These are phyloP conservation scores for Suhomyces taliae DNA, from an alignment of 1,139 yeast species.

Conservation along the genomic window DNA sequence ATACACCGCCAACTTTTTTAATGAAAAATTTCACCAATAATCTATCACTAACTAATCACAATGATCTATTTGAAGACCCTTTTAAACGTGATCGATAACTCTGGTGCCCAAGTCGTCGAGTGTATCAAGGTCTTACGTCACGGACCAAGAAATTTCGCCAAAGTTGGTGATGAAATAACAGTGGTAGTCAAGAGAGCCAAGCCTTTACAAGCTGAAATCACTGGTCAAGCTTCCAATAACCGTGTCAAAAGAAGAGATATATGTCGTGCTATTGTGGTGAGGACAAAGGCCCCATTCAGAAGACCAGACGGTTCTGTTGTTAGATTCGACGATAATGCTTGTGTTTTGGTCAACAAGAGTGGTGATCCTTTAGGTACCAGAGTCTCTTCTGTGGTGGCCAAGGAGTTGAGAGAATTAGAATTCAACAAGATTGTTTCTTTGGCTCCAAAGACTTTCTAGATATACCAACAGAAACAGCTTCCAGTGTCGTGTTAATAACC, in stretches of 20 bases:
- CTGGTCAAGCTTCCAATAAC: conserved; percentile 70
- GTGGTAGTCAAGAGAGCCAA: conserved; percentile 93
- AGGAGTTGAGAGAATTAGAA: conserved; percentile 82
- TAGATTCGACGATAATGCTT: conserved; percentile 94
- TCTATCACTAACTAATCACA: conserved; percentile 1
- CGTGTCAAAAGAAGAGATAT: conserved; percentile 94
- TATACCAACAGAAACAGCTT: background rate
- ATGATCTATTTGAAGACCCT: conserved; percentile 91
- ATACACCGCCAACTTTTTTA: background rate
- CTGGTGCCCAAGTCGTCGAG: conserved; percentile 94
- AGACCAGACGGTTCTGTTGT: conserved; percentile 88
- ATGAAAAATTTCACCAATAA: conserved; percentile 6
- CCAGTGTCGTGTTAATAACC: too few species aligned
- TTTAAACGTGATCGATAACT: conserved; percentile 87
- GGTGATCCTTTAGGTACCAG: conserved; percentile 96
- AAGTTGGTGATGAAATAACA: conserved; percentile 88
- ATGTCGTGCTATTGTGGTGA: conserved; percentile 91
- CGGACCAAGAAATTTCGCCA: conserved; percentile 79
- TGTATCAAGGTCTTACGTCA: conserved; percentile 94
- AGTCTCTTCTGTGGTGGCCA: conserved; percentile 88
- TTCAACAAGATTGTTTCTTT: conserved; percentile 85
- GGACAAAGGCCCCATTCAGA: conserved; percentile 83
- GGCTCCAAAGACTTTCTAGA: conserved; percentile 81
- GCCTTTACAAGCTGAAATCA: conserved; percentile 60
- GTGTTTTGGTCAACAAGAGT: conserved; percentile 87